Evolutionary conservation across 305 asterid genomes (phyloP).

Genomic region (Ilex paraguariensis): DNA sequence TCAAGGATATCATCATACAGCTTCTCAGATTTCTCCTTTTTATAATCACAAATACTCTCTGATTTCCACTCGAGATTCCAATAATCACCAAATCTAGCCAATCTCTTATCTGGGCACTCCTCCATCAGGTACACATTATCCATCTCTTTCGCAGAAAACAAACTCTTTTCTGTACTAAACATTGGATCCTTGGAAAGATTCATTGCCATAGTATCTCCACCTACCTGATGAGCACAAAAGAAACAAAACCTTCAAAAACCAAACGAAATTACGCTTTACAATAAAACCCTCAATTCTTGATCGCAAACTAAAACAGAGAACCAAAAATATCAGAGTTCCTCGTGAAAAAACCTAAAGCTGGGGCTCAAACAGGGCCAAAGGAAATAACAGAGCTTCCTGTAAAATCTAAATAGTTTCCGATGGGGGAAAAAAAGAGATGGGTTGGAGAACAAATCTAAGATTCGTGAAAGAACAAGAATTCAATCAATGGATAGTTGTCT

Average conservation of each 20-base stretch:
- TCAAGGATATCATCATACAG: slow-evolving; percentile 43
- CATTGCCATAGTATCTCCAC: slow-evolving; percentile 33
- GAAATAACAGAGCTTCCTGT: too few relatives aligned
- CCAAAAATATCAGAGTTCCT: slow-evolving; percentile 7
- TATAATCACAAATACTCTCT: slow-evolving; percentile 3
- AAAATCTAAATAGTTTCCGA: too few relatives aligned
- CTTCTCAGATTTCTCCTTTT: slow-evolving; percentile 21
- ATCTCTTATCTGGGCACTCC: slow-evolving; percentile 19
- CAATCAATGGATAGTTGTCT: too few relatives aligned
- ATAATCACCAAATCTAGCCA: slow-evolving; percentile 16
- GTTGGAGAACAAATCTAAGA: too few relatives aligned
- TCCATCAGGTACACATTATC: slow-evolving; percentile 24
- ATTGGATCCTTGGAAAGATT: slow-evolving; percentile 6
- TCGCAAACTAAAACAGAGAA: slow-evolving; percentile 21
- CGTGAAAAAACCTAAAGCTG: too few relatives aligned
- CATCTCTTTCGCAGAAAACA: slow-evolving; percentile 19
- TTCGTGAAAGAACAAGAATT: too few relatives aligned
- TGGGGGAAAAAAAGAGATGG: too few relatives aligned
- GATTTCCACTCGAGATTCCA: slow-evolving; percentile 18
- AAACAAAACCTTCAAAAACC: slow-evolving; percentile 8
- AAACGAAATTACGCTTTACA: not conserved
- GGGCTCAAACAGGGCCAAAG: too few relatives aligned
- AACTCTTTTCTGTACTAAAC: slow-evolving; percentile 17
- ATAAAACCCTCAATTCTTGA: slow-evolving; percentile 27
- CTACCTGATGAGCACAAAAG: slow-evolving; percentile 1